A percentile compares a stretch with the other conserved stretches of the same genome.
These are phyloP conservation scores for Vitis vinifera DNA, from an alignment of 164 flowering plant species.

Conservation along the genomic window ASM3070453v1 NC_081822.1:264001-264500, in stretches of 20 bases:
- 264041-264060: constrained; percentile 48
- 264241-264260: constrained; percentile 45
- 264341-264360: constrained; percentile 66
- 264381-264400: constrained; percentile 26
- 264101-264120: constrained; percentile 62
- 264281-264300: constrained; percentile 73
- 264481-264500: constrained; percentile 38
- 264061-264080: constrained; percentile 64
- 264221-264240: constrained; percentile 16
- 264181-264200: constrained; percentile 60
- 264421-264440: constrained; percentile 30
- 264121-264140: constrained; percentile 61
- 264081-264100: constrained; percentile 66
- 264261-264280: constrained; percentile 74
- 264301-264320: constrained; percentile 62
- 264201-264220: constrained; percentile 47
- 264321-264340: constrained; percentile 72
- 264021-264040: constrained; percentile 18
- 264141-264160: constrained; percentile 63
- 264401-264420: constrained; percentile 31
- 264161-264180: constrained; percentile 45
- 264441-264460: constrained; percentile 59
- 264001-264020: constrained; percentile 55
- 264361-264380: constrained; percentile 68
- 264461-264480: constrained; percentile 46